Evolutionary conservation across 352 stramenopile genomes (phyloP), one percentile per base, ranked within the genome.

Genomic region (Phytophthora citricola): DNA sequence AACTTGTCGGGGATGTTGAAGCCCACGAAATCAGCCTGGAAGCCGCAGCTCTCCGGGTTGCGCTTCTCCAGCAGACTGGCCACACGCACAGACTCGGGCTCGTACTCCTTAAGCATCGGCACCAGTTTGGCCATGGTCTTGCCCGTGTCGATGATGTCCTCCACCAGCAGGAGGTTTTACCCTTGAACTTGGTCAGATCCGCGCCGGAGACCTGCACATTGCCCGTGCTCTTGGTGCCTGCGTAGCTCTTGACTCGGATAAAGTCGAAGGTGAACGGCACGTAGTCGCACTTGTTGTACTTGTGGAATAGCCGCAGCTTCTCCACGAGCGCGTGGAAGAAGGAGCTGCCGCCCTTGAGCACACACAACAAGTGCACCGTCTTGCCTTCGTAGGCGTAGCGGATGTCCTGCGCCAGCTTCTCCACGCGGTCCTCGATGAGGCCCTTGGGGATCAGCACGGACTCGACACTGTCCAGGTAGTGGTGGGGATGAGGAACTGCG

Each of bases 81-180:
- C 27, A 98, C 92, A 56, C 91, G 79, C 38, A 99, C 67, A 11
- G 90, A 97, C 38, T 82, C 84, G 9, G 90, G 88, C 31, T 82
- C 85, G 67, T 89, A 82, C 63, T 87, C 70, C 59, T 90, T 58
- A 26, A 99, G 78, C 47, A 93, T 71, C 36, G 94, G 93, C 34
- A 98, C 76, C 49, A 98, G 81, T 67, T 97, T 87, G 48, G 79
- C 66, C 83, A 99, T 97, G 36, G 96, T 99, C 36, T 86, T 92
- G 74, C 97, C 97, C 51, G 97, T 98, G 81, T 99, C 97, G 59
- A 99, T 95, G 73, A 99, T 99, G 77, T 99, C 97, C 76, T 99
- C 97, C 6, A 99, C 91, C 7, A 99, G 74, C 41, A 99, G 73
- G 49, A 99, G 79, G 67, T 98, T 76, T 94, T 95, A 48, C 81